A percentile compares a stretch with the other conserved stretches of the same genome.
These are phyloP conservation scores for Cladorrhinum sp. DNA, from an alignment of 2,329 filamentous ascomycete species.

Conservation along the genomic window DNA sequence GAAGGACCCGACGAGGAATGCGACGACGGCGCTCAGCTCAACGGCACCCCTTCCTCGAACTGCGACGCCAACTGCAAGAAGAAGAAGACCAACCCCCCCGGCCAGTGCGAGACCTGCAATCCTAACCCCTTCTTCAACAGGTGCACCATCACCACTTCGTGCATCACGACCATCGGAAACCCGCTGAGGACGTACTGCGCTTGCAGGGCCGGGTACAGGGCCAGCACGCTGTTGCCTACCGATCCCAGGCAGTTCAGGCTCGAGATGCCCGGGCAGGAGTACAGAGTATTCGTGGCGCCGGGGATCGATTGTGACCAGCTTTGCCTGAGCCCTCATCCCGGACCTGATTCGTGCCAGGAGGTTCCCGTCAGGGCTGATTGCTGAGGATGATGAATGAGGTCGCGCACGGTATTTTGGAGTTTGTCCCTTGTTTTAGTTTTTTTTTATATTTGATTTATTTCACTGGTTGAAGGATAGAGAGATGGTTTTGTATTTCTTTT, in stretches of 20 bases:
- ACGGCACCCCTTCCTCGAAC: conserved; percentile 11
- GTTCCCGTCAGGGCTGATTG: conserved; percentile 19
- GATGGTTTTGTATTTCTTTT: too few relatives aligned
- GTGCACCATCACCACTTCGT: conserved; percentile 23
- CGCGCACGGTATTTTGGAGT: too few relatives aligned
- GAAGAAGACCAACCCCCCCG: background rate
- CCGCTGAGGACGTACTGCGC: conserved; percentile 17
- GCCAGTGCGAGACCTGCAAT: conserved; percentile 19
- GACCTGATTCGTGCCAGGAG: conserved; percentile 19
- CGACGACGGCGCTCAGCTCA: conserved; percentile 17
- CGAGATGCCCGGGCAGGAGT: conserved; percentile 17
- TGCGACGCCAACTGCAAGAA: conserved; percentile 16
- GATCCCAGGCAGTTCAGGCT: conserved; percentile 22
- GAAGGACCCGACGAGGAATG: conserved; percentile 18
- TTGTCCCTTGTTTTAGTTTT: too few relatives aligned
- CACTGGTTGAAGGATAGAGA: too few relatives aligned
- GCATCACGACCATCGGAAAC: conserved; percentile 10
- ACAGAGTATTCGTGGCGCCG: conserved; percentile 21
- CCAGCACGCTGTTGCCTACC: conserved; percentile 12
- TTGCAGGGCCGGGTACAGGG: conserved; percentile 21
- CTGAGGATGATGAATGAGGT: too few relatives aligned
- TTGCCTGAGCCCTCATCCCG: conserved; percentile 17
- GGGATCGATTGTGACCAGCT: conserved; percentile 20
- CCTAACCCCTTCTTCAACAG: conserved; percentile 23
- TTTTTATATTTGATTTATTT: too few relatives aligned